Base-by-base conservation (phyloP, 1,284 basidiomycete species). In the Leccinum subatratum region DNA sequence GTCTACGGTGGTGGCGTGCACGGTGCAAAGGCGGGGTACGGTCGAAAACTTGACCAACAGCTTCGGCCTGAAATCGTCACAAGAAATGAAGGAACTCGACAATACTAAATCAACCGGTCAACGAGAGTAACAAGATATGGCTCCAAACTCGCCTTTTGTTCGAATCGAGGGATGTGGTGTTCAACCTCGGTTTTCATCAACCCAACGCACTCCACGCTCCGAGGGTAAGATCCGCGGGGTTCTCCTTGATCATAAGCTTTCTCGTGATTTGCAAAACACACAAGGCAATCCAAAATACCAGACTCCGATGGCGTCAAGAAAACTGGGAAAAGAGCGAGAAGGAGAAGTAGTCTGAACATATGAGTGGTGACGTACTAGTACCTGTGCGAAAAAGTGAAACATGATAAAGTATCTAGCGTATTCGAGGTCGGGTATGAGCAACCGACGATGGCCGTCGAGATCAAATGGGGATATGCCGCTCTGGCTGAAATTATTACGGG, bases 211-310 rank as follows among this genome's bases (percentile, higher is more conserved):
- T 84, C 83, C 1, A 85, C 67, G 65, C 82, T 83, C 87, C 88
- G 88, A 6, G 73, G 48, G 73, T 62, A 12, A 75, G 64, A 39
- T 80, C 74, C 45, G 67, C 66, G 30, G 73, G 39, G 64, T 66
- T 51, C 61, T 69, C 16, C 65, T 60, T 32, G 80, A n/a, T n/a
- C n/a, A 73, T 56, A 58, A 42, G 69, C 67, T 18, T 68, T 67
- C 66, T 80, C 8, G 72, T 75, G 77, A 72, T 81, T 65, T 86
- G 84, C 20, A 70, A 22, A n/a, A 79, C 77, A 48, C 84, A 83
- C 51, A 86, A 71, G 0, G 86, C 83, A 39, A 88, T 80, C 86
- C 86, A 88, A 63, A 89, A 75, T 4, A 83, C 81, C 7, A 88
- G 72, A 30, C 84, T n/a, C n/a, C n/a, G n/a, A n/a, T n/a, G n/a